Evolutionary conservation across 2,329 filamentous ascomycete species (phyloP), one percentile per base, ranked within the genome.

Genomic region (Dryadomyces quercivorus): DNA sequence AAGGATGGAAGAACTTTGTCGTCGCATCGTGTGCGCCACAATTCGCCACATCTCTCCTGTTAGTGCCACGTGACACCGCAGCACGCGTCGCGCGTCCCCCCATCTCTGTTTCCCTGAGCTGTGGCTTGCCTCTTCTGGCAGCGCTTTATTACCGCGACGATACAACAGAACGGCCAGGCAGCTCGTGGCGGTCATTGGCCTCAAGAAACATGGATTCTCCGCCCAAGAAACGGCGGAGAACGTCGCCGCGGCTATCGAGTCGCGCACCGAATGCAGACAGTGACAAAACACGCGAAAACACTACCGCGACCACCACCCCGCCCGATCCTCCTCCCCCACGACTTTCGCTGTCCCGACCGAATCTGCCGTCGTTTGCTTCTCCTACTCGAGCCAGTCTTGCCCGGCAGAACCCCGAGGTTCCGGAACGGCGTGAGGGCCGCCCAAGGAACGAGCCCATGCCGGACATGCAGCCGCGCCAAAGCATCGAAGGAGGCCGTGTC

Each of bases 371-470:
- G 1, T 86, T 82, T 63, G 78, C 78, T 53, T 85, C 82, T n/a
- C 82, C 84, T 0, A 85, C 82, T 0, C 80, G 75, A 63, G 75
- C 82, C 13, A 86, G 81, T 61, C 67, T 85, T 15, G 72, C 81
- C 55, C 76, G 78, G 59, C 75, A 78, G 50, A 78, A 85, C 57
- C 79, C 82, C 0, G 75, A 81, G 12, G 70, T 83, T 7, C 66
- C 83, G 38, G 71, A 74, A 59, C 65, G 69, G 62, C 61, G 69
- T 26, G 49, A 43, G 16, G 43, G 43, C 22, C n/a, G 16, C 46
- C 34, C 4, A 31, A 8, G 26, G 38, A 45, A 50, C 34, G 56
- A 50, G 42, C 43, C 54, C 15, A n/a, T 53, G n/a, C 47, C 52
- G 64, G 45, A 31, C 9, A n/a, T 13, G 18, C 26, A 31, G 12